These are phyloP conservation scores for Quercus tomentella DNA, from an alignment of 331 rosid genomes.

Conservation along the genomic window DNA sequence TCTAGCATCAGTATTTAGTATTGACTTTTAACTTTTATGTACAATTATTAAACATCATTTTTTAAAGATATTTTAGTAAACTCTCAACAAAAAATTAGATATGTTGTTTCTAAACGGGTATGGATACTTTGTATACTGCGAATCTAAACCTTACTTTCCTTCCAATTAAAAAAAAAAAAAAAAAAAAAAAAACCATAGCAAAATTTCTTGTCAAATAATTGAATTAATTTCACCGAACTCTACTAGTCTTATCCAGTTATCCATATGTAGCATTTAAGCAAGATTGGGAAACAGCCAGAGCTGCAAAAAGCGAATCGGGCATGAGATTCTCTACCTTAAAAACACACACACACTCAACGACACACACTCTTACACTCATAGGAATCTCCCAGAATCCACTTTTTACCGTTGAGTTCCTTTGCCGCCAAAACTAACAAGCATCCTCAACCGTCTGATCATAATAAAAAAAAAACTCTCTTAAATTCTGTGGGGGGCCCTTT, in stretches of 20 bases:
- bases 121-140: too few species aligned
- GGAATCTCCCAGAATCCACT: constrained; percentile 17
- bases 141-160: too few species aligned
- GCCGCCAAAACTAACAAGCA: constrained; percentile 49
- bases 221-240: background rate
- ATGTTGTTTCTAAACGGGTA: too few species aligned
- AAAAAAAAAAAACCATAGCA: background rate
- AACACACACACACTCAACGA: too few species aligned
- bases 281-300: constrained; percentile 13
- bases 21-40: too few species aligned
- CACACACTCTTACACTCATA: background rate
- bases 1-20: too few species aligned
- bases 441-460: constrained; percentile 41
- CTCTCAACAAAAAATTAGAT: too few species aligned
- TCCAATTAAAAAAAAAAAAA: background rate
- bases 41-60: too few species aligned
- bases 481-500: constrained; percentile 40
- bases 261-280: constrained; percentile 18
- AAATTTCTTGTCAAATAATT: too few species aligned
- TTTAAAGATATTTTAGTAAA: too few species aligned
- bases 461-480: background rate
- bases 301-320: background rate
- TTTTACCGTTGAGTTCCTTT: constrained; percentile 39
- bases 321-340: constrained; percentile 19
- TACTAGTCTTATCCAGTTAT: constrained; percentile 28